These are phyloP conservation scores for Diaporthe sp. DNA, from an alignment of 2,329 filamentous ascomycete species.

Conservation along the genomic window DNA sequence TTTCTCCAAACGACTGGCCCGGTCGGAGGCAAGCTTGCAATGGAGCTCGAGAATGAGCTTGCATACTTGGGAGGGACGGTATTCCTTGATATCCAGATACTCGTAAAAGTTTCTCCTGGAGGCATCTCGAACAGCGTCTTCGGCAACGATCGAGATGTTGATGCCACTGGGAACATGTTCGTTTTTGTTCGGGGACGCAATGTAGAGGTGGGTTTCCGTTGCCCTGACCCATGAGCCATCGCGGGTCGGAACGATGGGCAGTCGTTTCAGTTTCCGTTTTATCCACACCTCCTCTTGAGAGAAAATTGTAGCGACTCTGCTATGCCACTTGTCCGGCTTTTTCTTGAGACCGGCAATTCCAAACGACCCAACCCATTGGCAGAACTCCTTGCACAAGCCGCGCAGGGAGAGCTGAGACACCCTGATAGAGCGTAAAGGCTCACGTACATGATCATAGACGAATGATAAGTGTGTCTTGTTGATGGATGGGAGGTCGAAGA, in stretches of 20 bases:
- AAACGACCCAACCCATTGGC: background rate
- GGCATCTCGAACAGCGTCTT: background rate
- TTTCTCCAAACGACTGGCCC: background rate
- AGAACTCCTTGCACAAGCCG: background rate
- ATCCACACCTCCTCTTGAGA: background rate
- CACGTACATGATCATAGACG: background rate
- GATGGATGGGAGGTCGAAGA: background rate
- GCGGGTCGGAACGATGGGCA: background rate
- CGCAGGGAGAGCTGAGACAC: background rate
- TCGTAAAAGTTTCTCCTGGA: background rate
- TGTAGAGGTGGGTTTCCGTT: background rate
- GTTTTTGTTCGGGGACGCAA: background rate
- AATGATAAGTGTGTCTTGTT: conserved; percentile 4
- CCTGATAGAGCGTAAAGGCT: background rate
- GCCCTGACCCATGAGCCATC: background rate
- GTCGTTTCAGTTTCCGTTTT: background rate
- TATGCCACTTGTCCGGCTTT: background rate
- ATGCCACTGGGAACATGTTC: background rate
- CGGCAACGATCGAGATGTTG: background rate
- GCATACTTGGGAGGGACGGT: background rate
- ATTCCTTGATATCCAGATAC: background rate
- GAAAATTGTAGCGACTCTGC: background rate
- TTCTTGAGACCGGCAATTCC: background rate
- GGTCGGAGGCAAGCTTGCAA: background rate
- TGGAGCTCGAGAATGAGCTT: background rate